Base-by-base conservation (phyloP, 108 stramenopile species). In the Schizochytrium sp. region DNA sequence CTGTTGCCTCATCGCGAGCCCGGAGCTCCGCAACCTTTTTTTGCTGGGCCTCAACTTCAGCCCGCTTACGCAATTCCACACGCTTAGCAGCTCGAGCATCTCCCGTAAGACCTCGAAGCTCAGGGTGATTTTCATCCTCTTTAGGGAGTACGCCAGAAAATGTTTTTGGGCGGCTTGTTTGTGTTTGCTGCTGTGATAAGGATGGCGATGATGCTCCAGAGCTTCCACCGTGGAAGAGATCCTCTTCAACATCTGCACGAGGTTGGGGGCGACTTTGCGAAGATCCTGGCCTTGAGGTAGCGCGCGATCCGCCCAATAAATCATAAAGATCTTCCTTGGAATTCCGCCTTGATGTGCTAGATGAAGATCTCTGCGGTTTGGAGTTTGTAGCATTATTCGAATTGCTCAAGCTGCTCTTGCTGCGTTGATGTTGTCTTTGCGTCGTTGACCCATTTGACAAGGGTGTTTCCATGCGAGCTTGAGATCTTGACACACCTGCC, bases 21-120 rank as follows among this genome's bases (percentile, higher is more conserved):
- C 76, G 76, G 10, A 83, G 53, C 53, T 83, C 50, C 5, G 47
- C 76, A 40, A 83, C 76, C 76, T 83, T 83, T 10, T 55, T 49
- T 40, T 83, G 47, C 28, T 83, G 76, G n/a, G 49, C 28, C 15
- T 55, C 53, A 10, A 83, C 0, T 53, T 83, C 76, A 5, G 47
- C 50, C 47, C 55, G 50, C 76, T 83, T 83, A 1, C 76, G 47
- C 7, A 83, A n/a, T 53, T 83, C 76, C 45, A 83, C 76, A 40
- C 76, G 76, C 47, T 83, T 83, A 47, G 49, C 55, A 28, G 76
- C 76, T 7, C 76, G 47, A 2, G 47, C 76, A 13, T 83, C 50
- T 13, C 50, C 76, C 13, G 47, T 83, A 13, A 83, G 53, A 28
- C 76, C 76, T n/a, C 53, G 47, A 10, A 83, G 76, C 50, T 47